phyloP scores from a whole-genome alignment of 352 stramenopile species.

The Phytophthora fragariaefolia region DNA sequence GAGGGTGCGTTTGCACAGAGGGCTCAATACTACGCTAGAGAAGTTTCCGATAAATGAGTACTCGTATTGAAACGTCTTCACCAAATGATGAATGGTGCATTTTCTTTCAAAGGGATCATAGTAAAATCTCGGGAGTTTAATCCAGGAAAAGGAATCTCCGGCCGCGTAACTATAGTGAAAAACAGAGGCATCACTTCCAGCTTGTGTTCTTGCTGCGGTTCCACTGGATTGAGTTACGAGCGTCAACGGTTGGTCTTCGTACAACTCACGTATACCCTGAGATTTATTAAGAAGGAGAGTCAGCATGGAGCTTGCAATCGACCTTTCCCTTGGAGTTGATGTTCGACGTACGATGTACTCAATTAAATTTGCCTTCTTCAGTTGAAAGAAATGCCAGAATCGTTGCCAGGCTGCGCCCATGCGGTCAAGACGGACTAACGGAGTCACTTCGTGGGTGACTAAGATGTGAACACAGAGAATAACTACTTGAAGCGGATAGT shows the following conservation, averaged over 20 bases:
- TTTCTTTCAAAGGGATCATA: slow-evolving; percentile 66
- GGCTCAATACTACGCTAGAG: slow-evolving; percentile 51
- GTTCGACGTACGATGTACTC: slow-evolving; percentile 45
- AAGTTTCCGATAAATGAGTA: slow-evolving; percentile 66
- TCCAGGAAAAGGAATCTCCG: slow-evolving; percentile 64
- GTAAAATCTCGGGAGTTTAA: slow-evolving; percentile 65
- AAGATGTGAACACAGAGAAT: slow-evolving; percentile 63
- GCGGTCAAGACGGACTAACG: slow-evolving; percentile 50
- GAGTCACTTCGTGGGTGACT: slow-evolving; percentile 59
- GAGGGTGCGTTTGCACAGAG: slow-evolving; percentile 64
- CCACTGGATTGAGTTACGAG: slow-evolving; percentile 19
- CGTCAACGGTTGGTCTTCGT: slow-evolving; percentile 41
- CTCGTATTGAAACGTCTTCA: slow-evolving; percentile 71
- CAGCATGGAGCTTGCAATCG: slow-evolving; percentile 52
- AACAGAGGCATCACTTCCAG: slow-evolving; percentile 35
- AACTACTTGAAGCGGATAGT: slow-evolving; percentile 59
- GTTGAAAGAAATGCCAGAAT: slow-evolving; percentile 57
- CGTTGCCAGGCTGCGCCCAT: slow-evolving; percentile 43
- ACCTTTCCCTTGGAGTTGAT: slow-evolving; percentile 38
- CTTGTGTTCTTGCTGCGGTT: slow-evolving; percentile 14
- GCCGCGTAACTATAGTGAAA: slow-evolving; percentile 54
- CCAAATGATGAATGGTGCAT: slow-evolving; percentile 59
- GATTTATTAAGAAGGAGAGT: slow-evolving; percentile 57
- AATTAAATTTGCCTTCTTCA: slow-evolving; percentile 58
- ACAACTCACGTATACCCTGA: slow-evolving; percentile 55